These are phyloP conservation scores for Quercus gilva DNA, from an alignment of 306 rosid species.

Conservation along the genomic window DNA sequence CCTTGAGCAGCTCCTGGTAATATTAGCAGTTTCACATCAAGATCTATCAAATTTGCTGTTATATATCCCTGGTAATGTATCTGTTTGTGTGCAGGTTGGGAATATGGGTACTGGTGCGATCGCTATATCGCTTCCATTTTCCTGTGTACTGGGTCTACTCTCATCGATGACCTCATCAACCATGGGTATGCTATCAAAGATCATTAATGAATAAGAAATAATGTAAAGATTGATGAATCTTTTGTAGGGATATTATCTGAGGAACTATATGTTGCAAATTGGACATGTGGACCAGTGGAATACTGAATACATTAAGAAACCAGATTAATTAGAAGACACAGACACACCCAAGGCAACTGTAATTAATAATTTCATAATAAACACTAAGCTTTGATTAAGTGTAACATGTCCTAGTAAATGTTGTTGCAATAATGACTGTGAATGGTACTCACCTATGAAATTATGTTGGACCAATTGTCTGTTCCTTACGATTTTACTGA, in stretches of 20 bases:
- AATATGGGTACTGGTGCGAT: constrained; percentile 80
- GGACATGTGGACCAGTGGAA: background rate
- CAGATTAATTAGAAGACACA: background rate
- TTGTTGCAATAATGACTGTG: constrained; percentile 1
- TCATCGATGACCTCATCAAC: constrained; percentile 88
- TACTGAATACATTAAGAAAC: background rate
- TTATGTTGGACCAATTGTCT: background rate
- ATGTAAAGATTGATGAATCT: background rate
- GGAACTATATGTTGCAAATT: constrained; percentile 5
- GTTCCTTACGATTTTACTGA: background rate
- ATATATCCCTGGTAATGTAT: constrained; percentile 12
- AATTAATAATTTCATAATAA: background rate
- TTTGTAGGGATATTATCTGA: constrained; percentile 7
- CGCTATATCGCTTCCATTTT: constrained; percentile 87
- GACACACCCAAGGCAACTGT: background rate
- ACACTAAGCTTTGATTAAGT: background rate
- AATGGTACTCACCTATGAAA: constrained; percentile 6
- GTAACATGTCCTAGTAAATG: constrained; percentile 8
- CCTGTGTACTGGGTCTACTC: constrained; percentile 87
- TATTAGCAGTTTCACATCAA: constrained; percentile 10
- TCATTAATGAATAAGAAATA: background rate
- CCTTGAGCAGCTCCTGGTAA: constrained; percentile 94
- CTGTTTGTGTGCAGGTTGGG: constrained; percentile 56
- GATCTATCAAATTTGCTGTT: constrained; percentile 18
- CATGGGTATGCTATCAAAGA: constrained; percentile 67